Conservation (phyloP, 371 early-diverging fungal genomes). For the Actinomortierella wolfii region DNA sequence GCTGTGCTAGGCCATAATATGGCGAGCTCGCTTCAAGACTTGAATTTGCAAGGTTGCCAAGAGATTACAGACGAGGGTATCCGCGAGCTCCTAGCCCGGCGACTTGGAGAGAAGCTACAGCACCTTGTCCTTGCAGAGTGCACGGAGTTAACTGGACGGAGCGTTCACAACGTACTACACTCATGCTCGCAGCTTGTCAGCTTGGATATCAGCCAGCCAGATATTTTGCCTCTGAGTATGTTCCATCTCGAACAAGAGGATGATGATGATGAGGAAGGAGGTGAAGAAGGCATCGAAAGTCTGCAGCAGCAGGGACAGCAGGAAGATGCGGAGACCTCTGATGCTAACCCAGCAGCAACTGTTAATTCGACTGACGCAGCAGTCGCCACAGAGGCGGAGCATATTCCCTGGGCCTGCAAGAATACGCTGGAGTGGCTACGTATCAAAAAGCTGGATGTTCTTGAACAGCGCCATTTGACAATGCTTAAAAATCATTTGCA, state of each 20-base stretch:
- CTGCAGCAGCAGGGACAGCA: not conserved
- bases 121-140: constrained; percentile 12
- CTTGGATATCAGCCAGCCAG: constrained; percentile 37
- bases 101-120: not conserved
- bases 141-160: constrained; percentile 39
- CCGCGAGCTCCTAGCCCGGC: constrained; percentile 25
- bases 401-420: constrained; percentile 25
- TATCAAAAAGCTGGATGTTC: constrained; percentile 26
- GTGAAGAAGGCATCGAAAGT: not conserved
- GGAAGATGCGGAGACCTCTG: not conserved
- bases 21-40: constrained; percentile 6
- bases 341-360: not conserved
- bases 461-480: constrained; percentile 19
- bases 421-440: constrained; percentile 22
- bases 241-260: constrained; percentile 24
- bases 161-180: constrained; percentile 29
- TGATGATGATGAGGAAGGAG: constrained; percentile 15
- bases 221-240: constrained; percentile 36
- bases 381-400: not conserved
- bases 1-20: constrained; percentile 21
- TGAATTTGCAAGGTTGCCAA: constrained; percentile 26
- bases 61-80: constrained; percentile 43
- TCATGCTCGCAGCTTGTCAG: constrained; percentile 25
- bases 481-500: constrained; percentile 35
- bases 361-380: not conserved